phyloP scores from a whole-genome alignment of 2,329 filamentous ascomycete genomes.

The Fusarium lyarnte region DNA sequence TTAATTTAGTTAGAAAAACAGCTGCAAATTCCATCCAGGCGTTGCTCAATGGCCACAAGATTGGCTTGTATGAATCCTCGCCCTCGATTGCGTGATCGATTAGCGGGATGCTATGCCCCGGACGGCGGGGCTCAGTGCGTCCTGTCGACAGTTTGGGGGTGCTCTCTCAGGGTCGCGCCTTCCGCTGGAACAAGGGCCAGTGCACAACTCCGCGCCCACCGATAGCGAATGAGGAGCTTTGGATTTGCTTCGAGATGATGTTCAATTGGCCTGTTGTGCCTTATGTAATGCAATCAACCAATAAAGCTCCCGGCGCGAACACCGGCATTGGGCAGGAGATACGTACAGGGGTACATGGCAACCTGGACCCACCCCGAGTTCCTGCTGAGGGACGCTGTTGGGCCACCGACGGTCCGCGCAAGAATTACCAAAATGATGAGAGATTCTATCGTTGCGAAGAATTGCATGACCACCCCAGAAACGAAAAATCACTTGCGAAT shows the following conservation, averaged over 20 bases:
- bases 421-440: slow-evolving; percentile 23
- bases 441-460: slow-evolving; percentile 16
- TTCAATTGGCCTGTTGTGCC: slow-evolving; percentile 11
- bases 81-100: slow-evolving; percentile 46
- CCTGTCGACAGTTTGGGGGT: slow-evolving; percentile 25
- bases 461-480: slow-evolving; percentile 27
- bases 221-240: slow-evolving; percentile 40
- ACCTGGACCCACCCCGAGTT: slow-evolving; percentile 43
- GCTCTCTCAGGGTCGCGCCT: slow-evolving; percentile 36
- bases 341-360: slow-evolving; percentile 20
- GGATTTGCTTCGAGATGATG: slow-evolving; percentile 37
- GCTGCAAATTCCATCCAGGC: slow-evolving; percentile 31
- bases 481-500: background rate
- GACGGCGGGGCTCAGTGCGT: slow-evolving; percentile 40
- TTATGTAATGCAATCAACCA: slow-evolving; percentile 12
- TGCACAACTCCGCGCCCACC: slow-evolving; percentile 37
- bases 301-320: slow-evolving; percentile 25
- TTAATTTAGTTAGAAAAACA: slow-evolving; percentile 22
- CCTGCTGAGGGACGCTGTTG: slow-evolving; percentile 40
- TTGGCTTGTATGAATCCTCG: slow-evolving; percentile 44
- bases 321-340: slow-evolving; percentile 26
- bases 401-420: slow-evolving; percentile 45
- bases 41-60: slow-evolving; percentile 27
- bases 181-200: slow-evolving; percentile 24
- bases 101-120: slow-evolving; percentile 45